Evolutionary conservation across 371 early-diverging fungal genomes (phyloP).

Genomic region (Mortierella polycephala): DNA sequence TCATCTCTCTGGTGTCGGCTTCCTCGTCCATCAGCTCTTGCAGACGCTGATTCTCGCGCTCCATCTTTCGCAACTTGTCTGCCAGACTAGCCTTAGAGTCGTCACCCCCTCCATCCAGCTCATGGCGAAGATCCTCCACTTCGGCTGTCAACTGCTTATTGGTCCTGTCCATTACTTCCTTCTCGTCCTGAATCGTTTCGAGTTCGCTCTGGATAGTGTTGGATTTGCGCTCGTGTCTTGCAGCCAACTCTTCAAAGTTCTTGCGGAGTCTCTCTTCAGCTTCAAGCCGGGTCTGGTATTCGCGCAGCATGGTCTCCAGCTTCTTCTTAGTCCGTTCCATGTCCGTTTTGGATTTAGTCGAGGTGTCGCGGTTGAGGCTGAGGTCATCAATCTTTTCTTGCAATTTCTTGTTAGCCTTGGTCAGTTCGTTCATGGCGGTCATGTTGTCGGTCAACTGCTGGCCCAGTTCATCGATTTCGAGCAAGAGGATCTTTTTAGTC

Average conservation of each 20-base stretch:
- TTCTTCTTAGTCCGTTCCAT: slow-evolving; percentile 75
- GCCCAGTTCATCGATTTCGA: slow-evolving; percentile 81
- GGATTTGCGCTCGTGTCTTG: slow-evolving; percentile 82
- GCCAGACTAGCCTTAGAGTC: slow-evolving; percentile 64
- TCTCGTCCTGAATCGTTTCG: slow-evolving; percentile 71
- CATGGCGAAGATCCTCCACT: slow-evolving; percentile 61
- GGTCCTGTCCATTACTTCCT: slow-evolving; percentile 68
- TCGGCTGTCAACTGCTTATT: slow-evolving; percentile 74
- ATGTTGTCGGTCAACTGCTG: slow-evolving; percentile 76
- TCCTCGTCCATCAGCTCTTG: slow-evolving; percentile 73
- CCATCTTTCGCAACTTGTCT: slow-evolving; percentile 69
- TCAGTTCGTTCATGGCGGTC: slow-evolving; percentile 62
- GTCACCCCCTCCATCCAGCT: slow-evolving; percentile 69
- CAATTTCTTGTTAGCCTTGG: slow-evolving; percentile 69
- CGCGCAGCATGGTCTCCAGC: slow-evolving; percentile 66
- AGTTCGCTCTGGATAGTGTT: slow-evolving; percentile 73
- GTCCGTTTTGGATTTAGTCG: slow-evolving; percentile 73
- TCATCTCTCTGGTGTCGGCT: slow-evolving; percentile 61
- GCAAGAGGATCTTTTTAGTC: slow-evolving; percentile 73
- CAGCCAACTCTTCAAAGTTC: slow-evolving; percentile 80
- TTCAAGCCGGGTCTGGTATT: slow-evolving; percentile 72
- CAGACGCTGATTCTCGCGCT: slow-evolving; percentile 71
- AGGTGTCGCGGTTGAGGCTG: slow-evolving; percentile 61
- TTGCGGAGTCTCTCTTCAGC: slow-evolving; percentile 70
- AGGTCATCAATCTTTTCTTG: slow-evolving; percentile 73